These are phyloP conservation scores for Collariella sp. DNA, from an alignment of 495 filamentous ascomycete genomes.

Conservation along the genomic window DNA sequence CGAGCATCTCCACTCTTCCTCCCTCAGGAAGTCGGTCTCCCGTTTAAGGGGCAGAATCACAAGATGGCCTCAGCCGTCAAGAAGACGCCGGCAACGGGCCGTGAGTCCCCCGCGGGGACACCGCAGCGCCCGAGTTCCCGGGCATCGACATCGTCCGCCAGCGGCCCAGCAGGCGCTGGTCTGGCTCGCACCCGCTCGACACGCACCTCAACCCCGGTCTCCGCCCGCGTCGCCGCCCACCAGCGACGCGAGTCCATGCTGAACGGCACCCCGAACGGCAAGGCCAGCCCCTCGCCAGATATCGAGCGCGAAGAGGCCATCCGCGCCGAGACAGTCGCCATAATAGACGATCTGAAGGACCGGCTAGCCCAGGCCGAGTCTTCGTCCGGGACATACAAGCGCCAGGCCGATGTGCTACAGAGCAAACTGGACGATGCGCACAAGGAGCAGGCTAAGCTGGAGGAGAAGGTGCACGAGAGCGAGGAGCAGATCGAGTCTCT, in stretches of 20 bases:
- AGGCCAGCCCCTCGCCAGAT: conserved; percentile 39
- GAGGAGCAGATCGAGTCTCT: conserved; percentile 72
- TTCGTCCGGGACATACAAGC: conserved; percentile 69
- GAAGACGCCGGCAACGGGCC: conserved; percentile 34
- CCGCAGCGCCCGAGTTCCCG: conserved; percentile 26
- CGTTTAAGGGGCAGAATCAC: background rate
- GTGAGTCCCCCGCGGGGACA: conserved; percentile 29
- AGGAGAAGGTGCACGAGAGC: conserved; percentile 75
- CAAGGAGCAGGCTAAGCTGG: conserved; percentile 73
- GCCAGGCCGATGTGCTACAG: conserved; percentile 78
- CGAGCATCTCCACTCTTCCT: background rate
- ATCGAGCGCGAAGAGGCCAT: conserved; percentile 47
- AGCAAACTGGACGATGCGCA: conserved; percentile 76
- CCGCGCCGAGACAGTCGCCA: conserved; percentile 60
- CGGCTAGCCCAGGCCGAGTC: conserved; percentile 72
- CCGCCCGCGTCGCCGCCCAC: conserved; percentile 55
- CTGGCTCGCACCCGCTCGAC: conserved; percentile 43
- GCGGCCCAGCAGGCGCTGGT: conserved; percentile 21
- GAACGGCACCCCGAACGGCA: conserved; percentile 44
- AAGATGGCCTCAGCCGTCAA: conserved; percentile 36
- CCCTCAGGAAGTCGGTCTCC: background rate
- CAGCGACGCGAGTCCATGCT: conserved; percentile 56
- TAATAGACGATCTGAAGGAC: conserved; percentile 77
- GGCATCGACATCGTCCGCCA: conserved; percentile 31
- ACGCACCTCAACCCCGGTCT: conserved; percentile 52